Conservation (phyloP, 495 filamentous ascomycete species). For the Penicillium diatomitis region DNA sequence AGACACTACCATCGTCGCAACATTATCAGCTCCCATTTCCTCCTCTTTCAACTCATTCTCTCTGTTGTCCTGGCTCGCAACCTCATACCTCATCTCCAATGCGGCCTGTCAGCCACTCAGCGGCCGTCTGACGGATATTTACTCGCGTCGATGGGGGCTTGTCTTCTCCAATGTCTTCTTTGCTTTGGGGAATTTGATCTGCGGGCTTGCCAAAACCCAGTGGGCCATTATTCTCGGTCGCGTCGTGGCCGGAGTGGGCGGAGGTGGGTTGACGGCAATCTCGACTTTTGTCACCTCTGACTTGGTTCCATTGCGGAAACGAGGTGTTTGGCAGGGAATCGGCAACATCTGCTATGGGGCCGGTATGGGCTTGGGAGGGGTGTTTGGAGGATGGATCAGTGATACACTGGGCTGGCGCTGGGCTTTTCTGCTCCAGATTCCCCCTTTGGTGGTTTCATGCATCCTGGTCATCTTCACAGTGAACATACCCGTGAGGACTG, state of each 20-base stretch:
- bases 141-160: constrained; percentile 66
- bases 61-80: constrained; percentile 85
- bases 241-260: constrained; percentile 76
- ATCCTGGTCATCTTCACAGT: constrained; percentile 59
- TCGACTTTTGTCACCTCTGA: constrained; percentile 75
- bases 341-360: constrained; percentile 71
- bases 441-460: constrained; percentile 51
- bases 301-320: constrained; percentile 69
- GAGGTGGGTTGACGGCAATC: constrained; percentile 75
- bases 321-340: constrained; percentile 79
- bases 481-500: constrained; percentile 65
- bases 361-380: constrained; percentile 51
- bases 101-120: constrained; percentile 79
- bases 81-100: constrained; percentile 83
- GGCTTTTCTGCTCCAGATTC: constrained; percentile 79
- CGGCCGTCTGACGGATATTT: constrained; percentile 84
- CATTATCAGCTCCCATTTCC: constrained; percentile 76
- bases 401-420: constrained; percentile 65
- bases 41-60: constrained; percentile 74
- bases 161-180: constrained; percentile 76
- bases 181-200: constrained; percentile 72
- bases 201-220: constrained; percentile 65
- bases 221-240: constrained; percentile 69
- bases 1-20: constrained; percentile 81
- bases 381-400: constrained; percentile 74